phyloP scores from a whole-genome alignment of 2,329 filamentous ascomycete species.

The Peltaster fructicola region DNA sequence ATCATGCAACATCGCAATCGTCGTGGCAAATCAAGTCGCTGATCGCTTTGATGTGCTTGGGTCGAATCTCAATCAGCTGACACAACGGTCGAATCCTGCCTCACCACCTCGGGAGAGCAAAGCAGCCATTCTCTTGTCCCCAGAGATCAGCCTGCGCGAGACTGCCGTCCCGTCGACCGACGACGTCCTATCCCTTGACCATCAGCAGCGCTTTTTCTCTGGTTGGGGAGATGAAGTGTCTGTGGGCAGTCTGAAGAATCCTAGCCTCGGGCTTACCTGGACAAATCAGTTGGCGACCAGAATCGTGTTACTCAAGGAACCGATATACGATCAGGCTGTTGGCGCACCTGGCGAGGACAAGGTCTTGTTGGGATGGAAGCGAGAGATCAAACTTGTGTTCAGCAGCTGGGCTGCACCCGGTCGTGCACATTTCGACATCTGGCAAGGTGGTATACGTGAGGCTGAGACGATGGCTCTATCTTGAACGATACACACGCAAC shows the following conservation, averaged over 20 bases:
- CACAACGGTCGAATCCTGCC: slow-evolving; percentile 7
- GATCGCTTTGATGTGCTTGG: slow-evolving; percentile 49
- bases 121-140: no score
- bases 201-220: slow-evolving; percentile 89
- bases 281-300: slow-evolving; percentile 72
- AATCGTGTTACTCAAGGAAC: slow-evolving; percentile 61
- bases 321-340: slow-evolving; percentile 27
- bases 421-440: slow-evolving; percentile 59
- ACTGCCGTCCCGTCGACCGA: slow-evolving; percentile 21
- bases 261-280: slow-evolving; percentile 77
- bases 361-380: slow-evolving; percentile 42
- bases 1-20: slow-evolving; percentile 59
- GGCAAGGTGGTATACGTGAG: slow-evolving; percentile 41
- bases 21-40: slow-evolving; percentile 88
- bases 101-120: slow-evolving; percentile 9
- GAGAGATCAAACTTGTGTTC: slow-evolving; percentile 82
- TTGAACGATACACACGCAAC: no score
- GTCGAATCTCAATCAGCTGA: slow-evolving; percentile 3
- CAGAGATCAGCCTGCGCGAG: no score
- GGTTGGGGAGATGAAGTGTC: slow-evolving; percentile 61
- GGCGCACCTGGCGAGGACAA: slow-evolving; percentile 24
- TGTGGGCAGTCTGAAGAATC: slow-evolving; percentile 50
- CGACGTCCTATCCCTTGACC: slow-evolving; percentile 55
- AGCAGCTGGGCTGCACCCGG: slow-evolving; percentile 50
- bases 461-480: slow-evolving; percentile 1